Percentiles rank a stretch among this genome's conserved stretches.
Conservation (phyloP, 768 basidiomycete species). For the Tulasnella sp. region DNA sequence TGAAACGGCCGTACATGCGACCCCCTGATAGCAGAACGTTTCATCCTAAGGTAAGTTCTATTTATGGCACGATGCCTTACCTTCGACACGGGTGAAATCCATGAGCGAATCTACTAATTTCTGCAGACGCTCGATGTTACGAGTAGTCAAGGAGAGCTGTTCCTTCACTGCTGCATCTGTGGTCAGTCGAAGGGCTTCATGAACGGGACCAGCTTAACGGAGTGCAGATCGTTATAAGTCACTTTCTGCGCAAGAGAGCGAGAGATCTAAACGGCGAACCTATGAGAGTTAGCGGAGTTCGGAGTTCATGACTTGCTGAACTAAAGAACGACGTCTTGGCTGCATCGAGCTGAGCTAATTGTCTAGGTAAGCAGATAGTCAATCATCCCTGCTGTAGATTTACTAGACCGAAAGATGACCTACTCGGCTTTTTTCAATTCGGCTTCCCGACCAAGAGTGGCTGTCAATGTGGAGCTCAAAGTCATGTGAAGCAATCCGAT, state of each 20-base stretch:
- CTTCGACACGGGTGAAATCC: conserved; percentile 40
- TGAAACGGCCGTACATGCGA: conserved; percentile 37
- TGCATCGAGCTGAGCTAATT: conserved; percentile 35
- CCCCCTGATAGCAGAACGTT: conserved; percentile 8
- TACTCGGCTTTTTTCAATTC: conserved; percentile 35
- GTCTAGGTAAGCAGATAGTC: conserved; percentile 22
- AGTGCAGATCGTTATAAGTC: no score
- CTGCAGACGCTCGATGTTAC: conserved; percentile 40
- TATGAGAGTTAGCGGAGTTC: conserved; percentile 38
- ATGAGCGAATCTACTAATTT: conserved; percentile 42
- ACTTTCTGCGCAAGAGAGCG: no score
- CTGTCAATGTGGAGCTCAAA: conserved; percentile 33
- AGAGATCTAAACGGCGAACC: background rate
- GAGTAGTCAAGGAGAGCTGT: conserved; percentile 31
- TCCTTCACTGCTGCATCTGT: conserved; percentile 33
- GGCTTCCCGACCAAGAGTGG: conserved; percentile 34
- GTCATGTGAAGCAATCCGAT: conserved; percentile 33
- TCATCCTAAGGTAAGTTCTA: background rate
- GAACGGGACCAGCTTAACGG: conserved; percentile 35
- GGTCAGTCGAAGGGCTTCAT: conserved; percentile 31
- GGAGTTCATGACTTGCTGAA: conserved; percentile 36
- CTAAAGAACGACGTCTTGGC: conserved; percentile 38
- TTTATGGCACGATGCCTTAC: conserved; percentile 23
- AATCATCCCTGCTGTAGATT: background rate
- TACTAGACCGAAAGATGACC: background rate